These are phyloP conservation scores for Coemansia guatemalensis DNA, from an alignment of 192 early-diverging fungal genomes.

Conservation along the genomic window DNA sequence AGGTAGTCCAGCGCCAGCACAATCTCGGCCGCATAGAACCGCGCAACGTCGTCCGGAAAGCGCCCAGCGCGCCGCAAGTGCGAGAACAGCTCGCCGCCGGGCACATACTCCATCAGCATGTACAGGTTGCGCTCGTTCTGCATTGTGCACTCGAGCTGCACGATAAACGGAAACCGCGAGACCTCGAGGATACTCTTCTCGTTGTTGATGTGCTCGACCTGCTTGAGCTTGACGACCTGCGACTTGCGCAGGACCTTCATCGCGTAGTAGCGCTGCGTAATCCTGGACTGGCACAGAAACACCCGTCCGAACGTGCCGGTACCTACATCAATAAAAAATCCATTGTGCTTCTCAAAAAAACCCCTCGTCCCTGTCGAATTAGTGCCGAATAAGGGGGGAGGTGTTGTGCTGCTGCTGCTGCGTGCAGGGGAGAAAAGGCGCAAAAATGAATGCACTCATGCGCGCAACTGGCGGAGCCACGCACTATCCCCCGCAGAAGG, in stretches of 20 bases:
- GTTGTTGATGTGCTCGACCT: conserved; percentile 84
- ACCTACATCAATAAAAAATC: conserved; percentile 56
- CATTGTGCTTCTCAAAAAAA: not conserved
- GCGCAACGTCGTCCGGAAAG: conserved; percentile 93
- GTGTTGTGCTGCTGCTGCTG: not conserved
- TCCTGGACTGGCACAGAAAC: conserved; percentile 77
- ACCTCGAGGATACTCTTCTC: conserved; percentile 76
- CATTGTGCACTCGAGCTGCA: conserved; percentile 89
- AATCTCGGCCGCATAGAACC: conserved; percentile 96
- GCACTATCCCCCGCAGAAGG: conserved; percentile 1
- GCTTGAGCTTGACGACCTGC: conserved; percentile 79
- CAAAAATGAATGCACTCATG: not conserved
- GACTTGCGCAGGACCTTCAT: conserved; percentile 87
- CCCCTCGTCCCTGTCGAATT: not conserved
- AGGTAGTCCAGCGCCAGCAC: conserved; percentile 94
- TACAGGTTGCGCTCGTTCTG: conserved; percentile 93
- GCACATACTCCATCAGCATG: conserved; percentile 96
- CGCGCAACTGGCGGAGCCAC: conserved; percentile 2
- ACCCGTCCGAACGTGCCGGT: conserved; percentile 98
- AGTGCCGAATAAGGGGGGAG: not conserved
- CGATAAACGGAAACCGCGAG: conserved; percentile 80
- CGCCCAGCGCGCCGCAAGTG: conserved; percentile 88
- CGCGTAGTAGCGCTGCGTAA: conserved; percentile 71
- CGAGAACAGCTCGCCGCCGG: conserved; percentile 95
- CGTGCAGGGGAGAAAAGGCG: not conserved